phyloP scores from a whole-genome alignment of 305 asterid species.

The Fraxinus angustifolia region DNA sequence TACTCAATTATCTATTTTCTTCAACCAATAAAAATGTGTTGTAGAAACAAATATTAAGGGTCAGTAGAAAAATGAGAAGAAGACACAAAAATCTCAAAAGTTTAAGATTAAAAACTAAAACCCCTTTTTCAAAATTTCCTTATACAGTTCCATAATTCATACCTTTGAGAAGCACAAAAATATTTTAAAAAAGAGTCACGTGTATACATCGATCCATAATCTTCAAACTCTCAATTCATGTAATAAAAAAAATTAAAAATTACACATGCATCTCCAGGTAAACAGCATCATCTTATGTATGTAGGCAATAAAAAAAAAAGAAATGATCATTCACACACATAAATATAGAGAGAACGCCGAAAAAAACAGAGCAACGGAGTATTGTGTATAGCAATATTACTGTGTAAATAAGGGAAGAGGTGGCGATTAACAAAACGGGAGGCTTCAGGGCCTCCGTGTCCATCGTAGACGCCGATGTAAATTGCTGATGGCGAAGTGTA shows the following conservation, averaged over 20 bases:
- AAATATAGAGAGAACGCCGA: neutral
- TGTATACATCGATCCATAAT: neutral
- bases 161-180: neutral
- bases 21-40: neutral
- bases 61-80: neutral
- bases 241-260: neutral
- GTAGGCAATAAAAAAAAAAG: neutral
- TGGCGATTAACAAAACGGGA: slow-evolving; percentile 80
- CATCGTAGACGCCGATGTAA: slow-evolving; percentile 88
- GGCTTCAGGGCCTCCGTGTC: slow-evolving; percentile 98
- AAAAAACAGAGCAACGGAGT: neutral
- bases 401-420: slow-evolving; percentile 71
- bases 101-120: neutral
- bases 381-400: slow-evolving; percentile 28
- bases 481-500: slow-evolving; percentile 84
- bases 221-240: neutral
- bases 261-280: neutral
- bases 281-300: neutral
- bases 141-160: neutral
- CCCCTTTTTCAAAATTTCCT: neutral
- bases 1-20: neutral
- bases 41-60: neutral
- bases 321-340: neutral
- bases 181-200: neutral
- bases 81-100: neutral